phyloP scores from a whole-genome alignment of 2,329 filamentous ascomycete genomes.

The Alternaria burnsii region DNA sequence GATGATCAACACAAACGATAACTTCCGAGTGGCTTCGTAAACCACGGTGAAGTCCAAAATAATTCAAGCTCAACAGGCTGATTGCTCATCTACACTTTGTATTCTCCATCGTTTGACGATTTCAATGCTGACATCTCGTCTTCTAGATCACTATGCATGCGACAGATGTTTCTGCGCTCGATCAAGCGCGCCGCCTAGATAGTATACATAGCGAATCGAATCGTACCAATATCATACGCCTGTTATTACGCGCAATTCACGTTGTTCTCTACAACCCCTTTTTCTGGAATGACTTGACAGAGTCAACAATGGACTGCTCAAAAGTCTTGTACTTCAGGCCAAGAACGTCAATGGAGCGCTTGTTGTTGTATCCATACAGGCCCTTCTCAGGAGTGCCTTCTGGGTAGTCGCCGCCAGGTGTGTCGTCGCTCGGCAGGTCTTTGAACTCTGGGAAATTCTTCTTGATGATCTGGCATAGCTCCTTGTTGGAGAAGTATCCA shows the following conservation, averaged over 20 bases:
- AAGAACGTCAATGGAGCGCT: conserved; percentile 63
- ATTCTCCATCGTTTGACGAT: conserved; percentile 3
- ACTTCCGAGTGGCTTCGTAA: conserved; percentile 43
- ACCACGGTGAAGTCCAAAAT: conserved; percentile 50
- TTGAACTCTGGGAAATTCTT: conserved; percentile 64
- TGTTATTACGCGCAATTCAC: not conserved
- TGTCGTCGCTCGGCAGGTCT: conserved; percentile 57
- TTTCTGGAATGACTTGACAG: conserved; percentile 69
- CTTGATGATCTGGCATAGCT: conserved; percentile 64
- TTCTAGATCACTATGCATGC: conserved; percentile 5
- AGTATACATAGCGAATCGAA: conserved; percentile 23
- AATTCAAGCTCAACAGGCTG: conserved; percentile 66
- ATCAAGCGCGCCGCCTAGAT: conserved; percentile 15
- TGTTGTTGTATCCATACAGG: conserved; percentile 62
- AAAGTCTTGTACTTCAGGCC: conserved; percentile 67
- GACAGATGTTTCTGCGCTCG: not conserved
- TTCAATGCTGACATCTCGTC: conserved; percentile 23
- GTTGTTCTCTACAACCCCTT: conserved; percentile 54
- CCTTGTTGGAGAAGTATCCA: conserved; percentile 68
- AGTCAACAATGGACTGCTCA: conserved; percentile 68
- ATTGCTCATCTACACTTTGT: conserved; percentile 35
- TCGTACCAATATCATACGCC: not conserved
- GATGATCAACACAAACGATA: conserved; percentile 46
- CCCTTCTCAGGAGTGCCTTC: conserved; percentile 55
- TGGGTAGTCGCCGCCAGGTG: conserved; percentile 57